Base-by-base conservation (phyloP, 1,139 yeast species). In the Geotrichum cucujoidarum region DNA sequence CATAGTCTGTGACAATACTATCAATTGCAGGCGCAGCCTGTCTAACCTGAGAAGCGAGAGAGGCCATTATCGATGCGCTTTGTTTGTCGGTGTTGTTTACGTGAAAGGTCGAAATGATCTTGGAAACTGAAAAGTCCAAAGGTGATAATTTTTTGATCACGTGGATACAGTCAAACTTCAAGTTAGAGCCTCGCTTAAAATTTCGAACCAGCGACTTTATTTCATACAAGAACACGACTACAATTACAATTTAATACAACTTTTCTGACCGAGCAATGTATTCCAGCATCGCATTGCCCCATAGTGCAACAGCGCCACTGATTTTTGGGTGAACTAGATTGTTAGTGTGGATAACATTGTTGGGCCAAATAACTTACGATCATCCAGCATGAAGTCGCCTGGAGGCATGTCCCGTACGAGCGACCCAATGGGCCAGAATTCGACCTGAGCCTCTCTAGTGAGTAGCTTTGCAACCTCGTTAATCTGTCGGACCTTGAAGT, bases 1-100 rank as follows among this genome's bases (percentile, higher is more conserved):
- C 95, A 61, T 90, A 90, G 55, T 89, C 95, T 1, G 94, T 81
- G 21, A 90, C 95, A n/a, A 89, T 80, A 1, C 90, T 81, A 59
- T 92, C 97, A 45, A 90, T 77, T 1, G 86, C 74, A 2, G 95
- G 94, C 5, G 83, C 94, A 0, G 95, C 92, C 64, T 83, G 88
- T 55, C 96, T 83, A n/a, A 90, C 81, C 63, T 83, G 55, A 37
- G 53, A 53, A 8, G 61, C 53, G 14, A 57, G 49, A 11, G 49
- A 37, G 7, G 51, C 13, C 43, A 48, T 48, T 27, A 32, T 43
- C 25, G 10, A 6, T 24, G 6, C 6, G 27, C 6, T 10, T 24
- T 24, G 27, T 24, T 10, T 10, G 6, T 24, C 10, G 27, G 27
- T 24, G 27, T 22, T 32, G 29, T 3, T 10, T 20, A 21, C 7